Evolutionary conservation across 768 basidiomycete species (phyloP), one percentile per base, ranked within the genome.

Genomic region (Strobilomyces confusus): DNA sequence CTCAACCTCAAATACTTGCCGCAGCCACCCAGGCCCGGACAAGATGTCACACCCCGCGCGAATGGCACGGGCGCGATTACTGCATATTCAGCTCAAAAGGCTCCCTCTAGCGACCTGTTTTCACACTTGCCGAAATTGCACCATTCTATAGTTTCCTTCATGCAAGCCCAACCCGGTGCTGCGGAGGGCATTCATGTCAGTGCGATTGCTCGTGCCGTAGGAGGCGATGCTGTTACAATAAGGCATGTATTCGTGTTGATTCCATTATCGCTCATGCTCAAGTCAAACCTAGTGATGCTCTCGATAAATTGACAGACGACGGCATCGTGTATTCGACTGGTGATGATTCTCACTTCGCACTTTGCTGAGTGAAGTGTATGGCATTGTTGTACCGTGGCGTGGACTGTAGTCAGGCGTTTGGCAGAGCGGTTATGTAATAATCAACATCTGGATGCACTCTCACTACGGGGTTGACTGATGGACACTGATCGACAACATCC

Each of bases 311-410:
- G 48, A 85, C 92, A 77, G 84, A 87, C 48, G 85, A 89, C 1
- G 94, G 94, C 0, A 71, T 80, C 57, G 77, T 95, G 51, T 98
- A 80, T 69, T 86, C 81, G 49, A 91, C 90, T 1, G 80, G 84
- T 37, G 87, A 93, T 62, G 91, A 93, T 57, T 86, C 80, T n/a
- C 89, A 91, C 61, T 87, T 83, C 68, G 72, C 77, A 33, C 65
- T 87, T 9, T 42, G 81, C 81, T 47, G 77, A 62, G 66, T 54
- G 32, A 45, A 54, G 25, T 30, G 43, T 54, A 45, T 20, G 22
- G 22, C 19, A 43, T 50, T 47, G 19, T 29, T 32, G 14, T 44
- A 25, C 13, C 9, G 34, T 36, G 6, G 14, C 14, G 15, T 36
- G 17, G 14, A 36, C 34, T 7, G 6, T 19, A 38, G 37, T 19